Percentiles rank a stretch among this genome's conserved stretches.
Evolutionary conservation across 495 filamentous ascomycete species (phyloP).

Genomic region (Talaromyces ruber): DNA sequence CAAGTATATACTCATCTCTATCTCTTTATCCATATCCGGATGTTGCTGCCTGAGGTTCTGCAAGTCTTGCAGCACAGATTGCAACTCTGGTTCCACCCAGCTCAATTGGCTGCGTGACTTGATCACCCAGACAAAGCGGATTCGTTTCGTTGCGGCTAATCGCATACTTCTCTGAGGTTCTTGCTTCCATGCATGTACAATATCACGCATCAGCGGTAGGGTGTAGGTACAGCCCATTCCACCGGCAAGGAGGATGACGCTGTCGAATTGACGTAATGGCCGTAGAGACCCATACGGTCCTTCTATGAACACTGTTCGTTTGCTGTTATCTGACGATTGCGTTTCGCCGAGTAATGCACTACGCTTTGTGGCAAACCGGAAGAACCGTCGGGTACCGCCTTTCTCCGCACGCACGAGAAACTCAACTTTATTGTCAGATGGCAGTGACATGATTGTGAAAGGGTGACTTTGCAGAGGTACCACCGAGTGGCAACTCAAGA

Average conservation of each 20-base stretch:
- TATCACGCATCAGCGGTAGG: conserved; percentile 42
- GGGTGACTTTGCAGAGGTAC: conserved; percentile 69
- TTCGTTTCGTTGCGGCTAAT: conserved; percentile 47
- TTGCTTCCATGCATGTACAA: conserved; percentile 30
- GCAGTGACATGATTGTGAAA: conserved; percentile 66
- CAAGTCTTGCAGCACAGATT: conserved; percentile 46
- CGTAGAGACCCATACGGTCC: conserved; percentile 46
- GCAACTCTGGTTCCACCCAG: conserved; percentile 59
- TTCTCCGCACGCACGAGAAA: conserved; percentile 63
- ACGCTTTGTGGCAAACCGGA: conserved; percentile 50
- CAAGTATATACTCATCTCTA: conserved; percentile 51
- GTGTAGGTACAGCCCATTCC: conserved; percentile 49
- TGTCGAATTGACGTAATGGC: conserved; percentile 47
- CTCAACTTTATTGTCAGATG: conserved; percentile 51
- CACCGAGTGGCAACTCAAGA: conserved; percentile 62
- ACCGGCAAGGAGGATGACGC: conserved; percentile 53
- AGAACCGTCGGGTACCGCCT: conserved; percentile 62
- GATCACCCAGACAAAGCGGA: conserved; percentile 68
- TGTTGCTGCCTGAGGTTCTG: conserved; percentile 19
- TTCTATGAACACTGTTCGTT: conserved; percentile 28
- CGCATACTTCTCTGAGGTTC: conserved; percentile 12
- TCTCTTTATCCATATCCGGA: conserved; percentile 22
- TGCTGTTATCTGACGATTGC: conserved; percentile 17
- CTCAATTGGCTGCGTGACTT: conserved; percentile 57
- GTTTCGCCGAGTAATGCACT: conserved; percentile 11